Base-by-base conservation (phyloP, 2,329 filamentous ascomycete genomes). In the Apiospora phragmitis region DNA sequence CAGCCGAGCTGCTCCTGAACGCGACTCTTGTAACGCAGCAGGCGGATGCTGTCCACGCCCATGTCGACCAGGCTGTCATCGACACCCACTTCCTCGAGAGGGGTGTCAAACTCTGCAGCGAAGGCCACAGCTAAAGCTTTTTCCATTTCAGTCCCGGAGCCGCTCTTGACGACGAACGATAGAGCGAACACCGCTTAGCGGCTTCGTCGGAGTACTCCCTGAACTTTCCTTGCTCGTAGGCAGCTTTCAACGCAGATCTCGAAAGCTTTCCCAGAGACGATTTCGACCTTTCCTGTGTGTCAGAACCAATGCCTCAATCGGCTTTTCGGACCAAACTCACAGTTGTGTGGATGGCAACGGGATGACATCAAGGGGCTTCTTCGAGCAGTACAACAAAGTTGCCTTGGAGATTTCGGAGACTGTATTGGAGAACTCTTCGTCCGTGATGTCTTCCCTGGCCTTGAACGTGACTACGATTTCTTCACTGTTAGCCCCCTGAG, bases 361-460 rank as follows among this genome's bases (percentile, higher is more conserved):
- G 21, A 71, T 68, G 81, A 69, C 41, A 11, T 24, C 42, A 24
- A 26, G 12, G 0, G 70, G 70, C 29, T 67, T 67, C 45, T 35
- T 69, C 1, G 70, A 49, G 24, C 70, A 71, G 49, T 71, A 67
- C 2, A 71, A 21, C 32, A 69, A 42, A 1, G 45, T 41, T 3
- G 68, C 41, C 21, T 67, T 68, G 18, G 45, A 11, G 38, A 71
- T 69, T 9, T 42, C 38, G 11, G 65, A 21, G 18, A 67, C 5
- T 11, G 65, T 45, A 1, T 32, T 11, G 12, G 65, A 26, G 12
- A 67, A n/a, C 21, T 59, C 49, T 2, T 49, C 65, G 18, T 62
- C 43, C 4, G 45, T n/a, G 26, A 49, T 11, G 6, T 41, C 38
- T 16, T 35, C 35, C 18, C 12, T 24, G 12, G 38, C 41, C 32